These are phyloP conservation scores for Trichoderma reesei DNA, from an alignment of 495 filamentous ascomycete species.

Conservation along the genomic window DNA sequence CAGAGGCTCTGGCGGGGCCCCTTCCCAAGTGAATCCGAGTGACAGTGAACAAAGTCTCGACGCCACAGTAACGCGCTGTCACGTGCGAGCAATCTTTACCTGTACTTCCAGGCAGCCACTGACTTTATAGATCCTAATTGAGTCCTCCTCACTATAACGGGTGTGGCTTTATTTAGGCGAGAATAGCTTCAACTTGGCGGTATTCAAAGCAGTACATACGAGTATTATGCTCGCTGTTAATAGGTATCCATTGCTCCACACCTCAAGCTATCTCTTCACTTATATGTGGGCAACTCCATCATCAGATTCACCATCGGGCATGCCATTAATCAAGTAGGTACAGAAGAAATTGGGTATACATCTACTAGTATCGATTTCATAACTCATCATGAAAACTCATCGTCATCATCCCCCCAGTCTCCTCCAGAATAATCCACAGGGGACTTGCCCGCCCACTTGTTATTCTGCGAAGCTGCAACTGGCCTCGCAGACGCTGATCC, in stretches of 20 bases:
- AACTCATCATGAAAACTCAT: neutral
- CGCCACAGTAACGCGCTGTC: slow-evolving; percentile 1
- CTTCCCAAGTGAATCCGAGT: neutral
- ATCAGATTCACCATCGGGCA: neutral
- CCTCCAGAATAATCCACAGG: neutral
- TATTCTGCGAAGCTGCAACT: neutral
- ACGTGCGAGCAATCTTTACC: neutral
- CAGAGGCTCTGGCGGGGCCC: neutral
- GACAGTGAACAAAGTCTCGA: neutral
- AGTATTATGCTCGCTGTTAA: too few species aligned
- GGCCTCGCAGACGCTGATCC: neutral
- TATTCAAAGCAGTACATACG: too few species aligned
- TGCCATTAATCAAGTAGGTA: neutral
- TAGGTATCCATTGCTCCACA: too few species aligned
- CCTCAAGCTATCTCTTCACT: too few species aligned
- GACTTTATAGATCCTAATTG: too few species aligned
- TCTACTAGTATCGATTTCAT: neutral
- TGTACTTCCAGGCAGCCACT: neutral
- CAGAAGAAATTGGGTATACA: neutral
- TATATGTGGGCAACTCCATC: too few species aligned
- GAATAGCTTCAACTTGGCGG: too few species aligned
- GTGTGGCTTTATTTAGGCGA: too few species aligned
- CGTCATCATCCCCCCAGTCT: neutral
- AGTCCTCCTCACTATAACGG: too few species aligned
- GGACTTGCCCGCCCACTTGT: neutral